These are phyloP conservation scores for Porosira glacialis DNA, from an alignment of 352 stramenopile species.

Conservation along the genomic window DNA sequence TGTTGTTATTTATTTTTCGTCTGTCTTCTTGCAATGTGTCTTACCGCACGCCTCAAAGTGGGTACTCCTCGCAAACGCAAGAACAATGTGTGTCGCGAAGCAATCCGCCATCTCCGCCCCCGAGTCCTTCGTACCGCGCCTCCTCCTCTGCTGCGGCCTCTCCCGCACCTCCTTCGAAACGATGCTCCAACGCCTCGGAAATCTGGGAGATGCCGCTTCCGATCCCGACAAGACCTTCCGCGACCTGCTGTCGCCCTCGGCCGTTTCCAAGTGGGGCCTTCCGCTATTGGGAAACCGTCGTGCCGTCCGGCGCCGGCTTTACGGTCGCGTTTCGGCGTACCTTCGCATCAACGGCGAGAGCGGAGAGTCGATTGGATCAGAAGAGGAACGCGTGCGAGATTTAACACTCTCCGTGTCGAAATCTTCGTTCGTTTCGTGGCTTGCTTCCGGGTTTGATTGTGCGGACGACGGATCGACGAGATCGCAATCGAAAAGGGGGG, in stretches of 20 bases:
- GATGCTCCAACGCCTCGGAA: conserved; percentile 66
- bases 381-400: too few species aligned
- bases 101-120: conserved; percentile 60
- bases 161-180: conserved; percentile 54
- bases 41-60: conserved; percentile 38
- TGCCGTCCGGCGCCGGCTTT: conserved; percentile 53
- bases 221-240: conserved; percentile 46
- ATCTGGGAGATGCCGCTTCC: conserved; percentile 44
- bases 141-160: conserved; percentile 75
- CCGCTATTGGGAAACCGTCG: conserved; percentile 42
- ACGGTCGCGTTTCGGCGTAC: conserved; percentile 70
- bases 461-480: too few species aligned
- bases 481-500: too few species aligned
- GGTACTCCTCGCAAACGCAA: conserved; percentile 68
- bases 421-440: conserved; percentile 51
- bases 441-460: conserved; percentile 30
- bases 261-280: conserved; percentile 65
- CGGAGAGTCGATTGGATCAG: conserved; percentile 1
- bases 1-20: conserved; percentile 2
- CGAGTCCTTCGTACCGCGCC: conserved; percentile 59
- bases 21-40: conserved; percentile 4
- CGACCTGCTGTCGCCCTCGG: conserved; percentile 55
- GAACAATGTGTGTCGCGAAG: conserved; percentile 59
- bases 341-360: conserved; percentile 35
- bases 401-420: conserved; percentile 32